Evolutionary conservation across 139 green algal species (phyloP), one percentile per base, ranked within the genome.

Genomic region (Chlamydomonas sp.): DNA sequence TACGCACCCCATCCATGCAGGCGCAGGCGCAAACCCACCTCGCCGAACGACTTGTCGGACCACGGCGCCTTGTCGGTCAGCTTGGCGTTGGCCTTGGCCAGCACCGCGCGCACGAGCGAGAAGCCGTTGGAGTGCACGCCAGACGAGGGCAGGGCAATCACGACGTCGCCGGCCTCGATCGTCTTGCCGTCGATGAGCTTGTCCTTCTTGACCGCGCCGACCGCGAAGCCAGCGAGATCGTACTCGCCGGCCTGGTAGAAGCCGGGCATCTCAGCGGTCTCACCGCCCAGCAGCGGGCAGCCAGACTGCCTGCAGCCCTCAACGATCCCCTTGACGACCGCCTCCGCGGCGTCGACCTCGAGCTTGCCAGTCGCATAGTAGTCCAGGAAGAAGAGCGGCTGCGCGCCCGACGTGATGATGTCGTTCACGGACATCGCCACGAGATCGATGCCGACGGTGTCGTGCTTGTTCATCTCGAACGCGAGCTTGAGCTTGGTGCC

Each of bases 401-500:
- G 84, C n/a, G 94, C 94, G 33, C 94, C 94, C 33, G 75, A 87
- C 2, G 89, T 96, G 33, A 98, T 82, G 58, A 98, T 96, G 79
- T 98, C 94, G 68, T 98, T 98, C 3, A 98, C 94, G 65, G 80
- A 91, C 91, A 97, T 97, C 10, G 91, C 91, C 35, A 96, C 93
- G n/a, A 98, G 84, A 80, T 98, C 93, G 36, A 98, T 97, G 70
- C 91, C 91, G 24, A 82, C 76, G 22, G 63, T 70, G 63, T 58
- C 35, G 34, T 70, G 63, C 35, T 92, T 96, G 71, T 88, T 74
- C 79, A 98, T 83, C 37, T 97, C 91, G 63, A 98, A 98, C 0
- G 94, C 94, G 13, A 98, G 83, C 82, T 97, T 98, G 0, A 98
- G 89, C 81, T 98, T 98, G 48, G 94, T 98, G 63, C 94, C 94